Conservation (phyloP, 768 basidiomycete genomes). For the Boletus tomentosulus region DNA sequence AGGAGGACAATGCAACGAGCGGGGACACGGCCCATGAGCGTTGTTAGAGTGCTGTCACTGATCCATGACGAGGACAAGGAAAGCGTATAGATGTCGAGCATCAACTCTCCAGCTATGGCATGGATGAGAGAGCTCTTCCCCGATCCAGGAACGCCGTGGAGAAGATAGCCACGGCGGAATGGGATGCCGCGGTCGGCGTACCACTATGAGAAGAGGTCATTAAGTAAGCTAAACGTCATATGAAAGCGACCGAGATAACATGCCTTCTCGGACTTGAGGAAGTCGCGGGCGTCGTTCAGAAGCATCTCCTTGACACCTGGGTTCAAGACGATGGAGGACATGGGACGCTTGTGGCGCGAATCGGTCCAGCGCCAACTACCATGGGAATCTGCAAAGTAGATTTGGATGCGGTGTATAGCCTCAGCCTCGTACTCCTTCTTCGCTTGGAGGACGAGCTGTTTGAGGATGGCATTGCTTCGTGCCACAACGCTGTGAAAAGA, state of each 20-base stretch:
- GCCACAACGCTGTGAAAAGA: conserved; percentile 62
- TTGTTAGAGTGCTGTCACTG: conserved; percentile 79
- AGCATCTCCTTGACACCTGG: conserved; percentile 90
- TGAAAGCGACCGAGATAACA: conserved; percentile 12
- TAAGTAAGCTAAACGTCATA: not conserved
- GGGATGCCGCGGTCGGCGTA: conserved; percentile 92
- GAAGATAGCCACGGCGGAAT: conserved; percentile 82
- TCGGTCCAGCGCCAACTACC: conserved; percentile 88
- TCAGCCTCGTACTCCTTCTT: conserved; percentile 87
- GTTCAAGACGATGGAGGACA: conserved; percentile 82
- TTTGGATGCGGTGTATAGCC: conserved; percentile 81
- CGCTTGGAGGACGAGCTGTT: conserved; percentile 86
- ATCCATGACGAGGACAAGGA: conserved; percentile 85
- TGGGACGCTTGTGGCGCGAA: conserved; percentile 83
- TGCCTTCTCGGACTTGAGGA: conserved; percentile 79
- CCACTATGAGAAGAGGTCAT: conserved; percentile 47
- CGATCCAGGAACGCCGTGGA: conserved; percentile 81
- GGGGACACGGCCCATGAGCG: conserved; percentile 84
- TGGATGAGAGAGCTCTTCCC: conserved; percentile 87
- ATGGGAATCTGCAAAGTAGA: conserved; percentile 86
- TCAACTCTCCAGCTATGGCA: conserved; percentile 81
- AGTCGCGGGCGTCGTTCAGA: conserved; percentile 75
- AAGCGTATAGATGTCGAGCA: conserved; percentile 89
- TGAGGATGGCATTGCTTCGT: conserved; percentile 76
- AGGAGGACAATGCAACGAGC: conserved; percentile 82